These are phyloP conservation scores for Arthroderma sp. DNA, from an alignment of 2,329 filamentous ascomycete species.

Conservation along the genomic window DNA sequence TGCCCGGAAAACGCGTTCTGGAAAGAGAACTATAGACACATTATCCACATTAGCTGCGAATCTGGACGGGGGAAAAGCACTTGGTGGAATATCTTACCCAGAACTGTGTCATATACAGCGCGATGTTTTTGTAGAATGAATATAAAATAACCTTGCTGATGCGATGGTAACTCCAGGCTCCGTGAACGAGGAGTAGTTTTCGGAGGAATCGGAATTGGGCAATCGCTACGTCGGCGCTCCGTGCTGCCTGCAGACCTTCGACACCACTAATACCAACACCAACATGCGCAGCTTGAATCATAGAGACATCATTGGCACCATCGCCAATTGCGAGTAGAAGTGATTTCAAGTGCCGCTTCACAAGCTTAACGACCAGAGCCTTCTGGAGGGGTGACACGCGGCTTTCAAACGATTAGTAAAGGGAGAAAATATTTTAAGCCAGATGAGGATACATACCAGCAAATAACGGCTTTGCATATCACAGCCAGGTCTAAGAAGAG, in stretches of 20 bases:
- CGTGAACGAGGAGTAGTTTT: slow-evolving; percentile 88
- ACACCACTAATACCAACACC: slow-evolving; percentile 94
- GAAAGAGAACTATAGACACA: slow-evolving; percentile 61
- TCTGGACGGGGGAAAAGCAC: not conserved
- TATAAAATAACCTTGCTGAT: slow-evolving; percentile 95
- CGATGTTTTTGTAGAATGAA: slow-evolving; percentile 99
- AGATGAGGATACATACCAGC: slow-evolving; percentile 40
- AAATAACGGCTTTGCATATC: slow-evolving; percentile 97
- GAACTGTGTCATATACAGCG: slow-evolving; percentile 97
- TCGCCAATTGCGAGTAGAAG: slow-evolving; percentile 94
- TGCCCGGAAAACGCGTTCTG: slow-evolving; percentile 97
- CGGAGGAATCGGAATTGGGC: slow-evolving; percentile 90
- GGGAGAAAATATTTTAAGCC: no score
- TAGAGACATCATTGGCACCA: slow-evolving; percentile 97
- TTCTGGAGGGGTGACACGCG: slow-evolving; percentile 96
- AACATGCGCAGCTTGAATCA: slow-evolving; percentile 98
- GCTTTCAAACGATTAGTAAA: slow-evolving; percentile 29
- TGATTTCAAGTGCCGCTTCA: slow-evolving; percentile 84
- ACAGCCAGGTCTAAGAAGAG: slow-evolving; percentile 84
- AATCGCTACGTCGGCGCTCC: slow-evolving; percentile 90
- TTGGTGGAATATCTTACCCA: slow-evolving; percentile 53
- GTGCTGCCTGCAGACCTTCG: slow-evolving; percentile 90
- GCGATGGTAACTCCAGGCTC: slow-evolving; percentile 93
- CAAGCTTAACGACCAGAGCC: slow-evolving; percentile 91
- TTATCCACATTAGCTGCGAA: slow-evolving; percentile 15